These are phyloP conservation scores for Pichia kluyveri DNA, from an alignment of 805 yeast genomes.

Conservation along the genomic window DNA sequence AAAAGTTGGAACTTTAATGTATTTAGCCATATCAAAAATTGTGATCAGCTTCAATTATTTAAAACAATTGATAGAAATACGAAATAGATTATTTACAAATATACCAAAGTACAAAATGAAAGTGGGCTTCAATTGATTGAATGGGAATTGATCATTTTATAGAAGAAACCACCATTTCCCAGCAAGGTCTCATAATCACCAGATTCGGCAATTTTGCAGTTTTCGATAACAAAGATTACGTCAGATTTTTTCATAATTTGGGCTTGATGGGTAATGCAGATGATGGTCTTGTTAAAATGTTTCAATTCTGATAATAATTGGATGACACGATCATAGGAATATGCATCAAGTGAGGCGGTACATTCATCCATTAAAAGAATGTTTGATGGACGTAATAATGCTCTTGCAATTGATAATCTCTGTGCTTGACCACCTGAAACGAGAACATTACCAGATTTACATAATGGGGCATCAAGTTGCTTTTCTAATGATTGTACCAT, in stretches of 20 bases:
- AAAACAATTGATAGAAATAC: too few relatives aligned
- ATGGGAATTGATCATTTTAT: slow-evolving; percentile 1
- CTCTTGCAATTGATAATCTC: slow-evolving; percentile 76
- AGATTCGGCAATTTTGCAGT: slow-evolving; percentile 39
- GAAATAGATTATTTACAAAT: too few relatives aligned
- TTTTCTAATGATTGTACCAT: slow-evolving; percentile 47
- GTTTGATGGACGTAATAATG: slow-evolving; percentile 57
- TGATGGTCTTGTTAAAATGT: slow-evolving; percentile 28
- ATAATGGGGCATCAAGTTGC: slow-evolving; percentile 53
- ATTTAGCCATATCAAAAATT: not conserved
- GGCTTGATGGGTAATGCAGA: slow-evolving; percentile 68
- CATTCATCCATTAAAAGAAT: slow-evolving; percentile 78
- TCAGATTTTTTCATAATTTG: slow-evolving; percentile 57
- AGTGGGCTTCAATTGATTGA: not conserved
- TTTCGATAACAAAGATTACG: slow-evolving; percentile 36
- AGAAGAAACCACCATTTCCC: slow-evolving; percentile 7
- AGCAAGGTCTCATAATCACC: slow-evolving; percentile 26
- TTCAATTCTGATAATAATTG: slow-evolving; percentile 34
- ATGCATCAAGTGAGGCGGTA: slow-evolving; percentile 77
- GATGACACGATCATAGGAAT: slow-evolving; percentile 43
- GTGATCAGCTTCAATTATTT: not conserved
- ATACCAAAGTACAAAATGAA: too few relatives aligned
- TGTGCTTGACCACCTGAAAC: slow-evolving; percentile 92
- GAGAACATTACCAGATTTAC: slow-evolving; percentile 31
- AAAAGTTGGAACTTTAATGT: not conserved